Evolutionary conservation across 2,329 filamentous ascomycete genomes (phyloP).

Genomic region (Berkeleyomyces rouxiae): DNA sequence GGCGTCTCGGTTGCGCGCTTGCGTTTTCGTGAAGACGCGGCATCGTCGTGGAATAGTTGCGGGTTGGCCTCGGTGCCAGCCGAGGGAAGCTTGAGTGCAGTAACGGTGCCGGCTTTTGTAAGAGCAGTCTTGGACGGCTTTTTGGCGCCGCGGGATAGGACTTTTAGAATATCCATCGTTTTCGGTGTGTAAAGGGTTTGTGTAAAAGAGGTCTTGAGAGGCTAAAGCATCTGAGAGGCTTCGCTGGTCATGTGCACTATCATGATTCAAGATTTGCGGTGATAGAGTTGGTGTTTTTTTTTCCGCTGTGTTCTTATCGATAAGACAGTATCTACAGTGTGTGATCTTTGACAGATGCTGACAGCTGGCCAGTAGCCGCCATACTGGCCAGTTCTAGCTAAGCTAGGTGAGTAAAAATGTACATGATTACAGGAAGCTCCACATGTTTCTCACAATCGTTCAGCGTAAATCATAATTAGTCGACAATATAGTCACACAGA

Average conservation of each 20-base stretch:
- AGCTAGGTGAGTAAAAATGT: no score
- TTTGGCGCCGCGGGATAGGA: slow-evolving; percentile 55
- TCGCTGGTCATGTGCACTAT: not conserved
- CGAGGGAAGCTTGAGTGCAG: slow-evolving; percentile 39
- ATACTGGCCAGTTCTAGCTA: not conserved
- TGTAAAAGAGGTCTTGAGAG: no score
- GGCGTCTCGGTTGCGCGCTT: slow-evolving; percentile 29
- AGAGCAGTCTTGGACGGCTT: slow-evolving; percentile 26
- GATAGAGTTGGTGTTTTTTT: not conserved
- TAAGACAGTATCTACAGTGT: not conserved
- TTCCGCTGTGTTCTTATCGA: slow-evolving; percentile 10
- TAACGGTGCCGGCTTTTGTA: slow-evolving; percentile 19
- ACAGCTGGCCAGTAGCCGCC: not conserved
- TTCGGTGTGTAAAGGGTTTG: not conserved
- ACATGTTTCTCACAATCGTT: no score
- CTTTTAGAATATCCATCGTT: slow-evolving; percentile 54
- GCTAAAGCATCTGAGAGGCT: not conserved
- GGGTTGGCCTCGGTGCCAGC: slow-evolving; percentile 47
- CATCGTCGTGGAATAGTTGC: slow-evolving; percentile 49
- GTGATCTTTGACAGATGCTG: not conserved
- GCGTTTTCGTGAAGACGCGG: slow-evolving; percentile 24
- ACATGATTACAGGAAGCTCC: no score
- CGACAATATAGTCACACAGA: no score
- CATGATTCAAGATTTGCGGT: not conserved
- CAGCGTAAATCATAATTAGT: no score